Conservation (phyloP, 495 filamentous ascomycete species). For the Bacidia rubella region DNA sequence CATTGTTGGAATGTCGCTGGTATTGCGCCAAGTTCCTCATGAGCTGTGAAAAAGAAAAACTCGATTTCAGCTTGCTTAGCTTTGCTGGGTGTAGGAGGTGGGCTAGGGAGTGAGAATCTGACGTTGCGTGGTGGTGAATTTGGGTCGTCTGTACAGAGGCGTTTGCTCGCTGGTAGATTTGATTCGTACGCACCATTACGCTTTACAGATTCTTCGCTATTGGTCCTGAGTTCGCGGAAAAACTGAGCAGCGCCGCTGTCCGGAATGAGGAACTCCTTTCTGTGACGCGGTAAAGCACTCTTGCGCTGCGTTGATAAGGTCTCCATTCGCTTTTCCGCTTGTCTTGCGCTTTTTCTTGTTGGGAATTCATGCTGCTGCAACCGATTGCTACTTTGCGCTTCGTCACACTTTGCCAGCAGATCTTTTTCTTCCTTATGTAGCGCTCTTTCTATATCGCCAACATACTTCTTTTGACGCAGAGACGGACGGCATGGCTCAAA, state of each 20-base stretch:
- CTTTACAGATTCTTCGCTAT: too few relatives aligned
- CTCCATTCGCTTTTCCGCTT: neutral
- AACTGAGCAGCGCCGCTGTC: too few relatives aligned
- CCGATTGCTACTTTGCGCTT: neutral
- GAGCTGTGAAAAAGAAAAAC: conserved; percentile 2
- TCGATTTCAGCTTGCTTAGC: neutral
- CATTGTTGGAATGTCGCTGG: conserved; percentile 1
- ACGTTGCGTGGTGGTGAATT: neutral
- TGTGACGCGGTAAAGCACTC: too few relatives aligned
- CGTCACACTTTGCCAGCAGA: too few relatives aligned
- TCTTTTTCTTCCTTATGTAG: too few relatives aligned
- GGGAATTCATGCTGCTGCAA: neutral
- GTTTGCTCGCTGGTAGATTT: neutral
- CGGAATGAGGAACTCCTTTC: too few relatives aligned
- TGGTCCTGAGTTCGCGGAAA: too few relatives aligned
- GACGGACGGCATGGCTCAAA: too few relatives aligned
- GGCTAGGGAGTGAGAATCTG: neutral
- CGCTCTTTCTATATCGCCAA: too few relatives aligned
- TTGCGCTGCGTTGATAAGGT: too few relatives aligned
- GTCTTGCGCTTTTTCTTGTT: neutral
- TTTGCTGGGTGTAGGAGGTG: neutral
- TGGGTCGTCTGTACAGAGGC: neutral
- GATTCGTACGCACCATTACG: neutral
- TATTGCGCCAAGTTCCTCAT: conserved; percentile 1
- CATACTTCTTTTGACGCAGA: too few relatives aligned